A percentile compares a stretch with the other conserved stretches of the same genome.
Conservation (phyloP, 2,329 filamentous ascomycete genomes). For the Diaporthe capsici region DNA sequence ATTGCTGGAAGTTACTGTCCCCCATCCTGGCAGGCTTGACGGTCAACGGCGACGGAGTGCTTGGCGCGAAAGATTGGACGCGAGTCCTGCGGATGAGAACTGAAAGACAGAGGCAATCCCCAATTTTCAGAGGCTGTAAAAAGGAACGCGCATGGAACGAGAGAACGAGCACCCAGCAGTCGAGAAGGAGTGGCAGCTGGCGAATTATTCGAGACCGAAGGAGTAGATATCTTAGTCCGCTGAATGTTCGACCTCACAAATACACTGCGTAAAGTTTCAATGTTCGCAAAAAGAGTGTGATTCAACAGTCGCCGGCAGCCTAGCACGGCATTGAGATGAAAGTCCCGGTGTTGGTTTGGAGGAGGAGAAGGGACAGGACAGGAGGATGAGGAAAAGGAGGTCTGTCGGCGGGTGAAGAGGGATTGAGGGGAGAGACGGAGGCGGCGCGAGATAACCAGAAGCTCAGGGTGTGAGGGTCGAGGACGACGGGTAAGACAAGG, state of each 20-base stretch:
- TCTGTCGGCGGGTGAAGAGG: conserved; percentile 22
- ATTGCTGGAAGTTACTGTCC: conserved; percentile 37
- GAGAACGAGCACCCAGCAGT: conserved; percentile 3
- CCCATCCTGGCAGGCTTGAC: conserved; percentile 30
- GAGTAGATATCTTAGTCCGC: conserved; percentile 9
- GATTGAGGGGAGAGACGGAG: conserved; percentile 26
- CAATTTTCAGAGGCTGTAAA: not conserved
- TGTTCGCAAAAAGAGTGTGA: conserved; percentile 25
- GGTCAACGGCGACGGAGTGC: not conserved
- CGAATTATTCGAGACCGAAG: not conserved
- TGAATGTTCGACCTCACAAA: not conserved
- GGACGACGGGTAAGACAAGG: conserved; percentile 40
- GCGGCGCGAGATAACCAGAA: conserved; percentile 33
- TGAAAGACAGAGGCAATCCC: not conserved
- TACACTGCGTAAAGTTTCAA: not conserved
- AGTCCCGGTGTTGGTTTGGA: not conserved
- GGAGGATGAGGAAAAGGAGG: not conserved
- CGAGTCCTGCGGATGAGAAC: not conserved
- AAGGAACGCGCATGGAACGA: conserved; percentile 8
- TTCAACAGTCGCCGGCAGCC: conserved; percentile 15
- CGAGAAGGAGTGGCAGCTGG: conserved; percentile 12
- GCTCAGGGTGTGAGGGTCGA: conserved; percentile 27
- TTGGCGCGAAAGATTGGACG: not conserved
- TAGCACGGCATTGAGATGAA: conserved; percentile 8
- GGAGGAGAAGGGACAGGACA: not conserved